Percentiles rank a stretch among this genome's conserved stretches.
Evolutionary conservation across 1,284 basidiomycete genomes (phyloP).

Genomic region (Moesziomyces sp.): DNA sequence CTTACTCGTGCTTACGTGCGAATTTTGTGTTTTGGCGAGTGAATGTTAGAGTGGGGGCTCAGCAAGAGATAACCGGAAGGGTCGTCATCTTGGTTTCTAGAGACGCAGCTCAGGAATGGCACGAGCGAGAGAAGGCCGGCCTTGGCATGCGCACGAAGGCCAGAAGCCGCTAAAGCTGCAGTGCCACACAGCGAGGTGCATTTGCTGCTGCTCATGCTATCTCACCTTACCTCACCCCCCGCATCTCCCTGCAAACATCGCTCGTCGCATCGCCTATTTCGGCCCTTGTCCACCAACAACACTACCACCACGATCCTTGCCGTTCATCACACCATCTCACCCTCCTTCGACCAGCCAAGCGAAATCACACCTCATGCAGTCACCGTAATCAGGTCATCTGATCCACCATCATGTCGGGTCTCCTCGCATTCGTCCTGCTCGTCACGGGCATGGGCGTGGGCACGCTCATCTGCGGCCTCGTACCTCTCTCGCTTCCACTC

Average conservation of each 20-base stretch:
- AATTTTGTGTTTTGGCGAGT: background rate
- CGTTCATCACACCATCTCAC: background rate
- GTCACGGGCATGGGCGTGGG: constrained; percentile 54
- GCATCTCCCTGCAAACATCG: too few species aligned
- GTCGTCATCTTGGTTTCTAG: constrained; percentile 9
- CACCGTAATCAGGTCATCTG: constrained; percentile 1
- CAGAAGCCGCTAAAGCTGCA: too few species aligned
- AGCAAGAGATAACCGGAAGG: constrained; percentile 25
- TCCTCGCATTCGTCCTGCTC: constrained; percentile 32
- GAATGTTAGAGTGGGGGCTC: background rate
- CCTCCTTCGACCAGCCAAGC: background rate
- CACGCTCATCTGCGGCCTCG: constrained; percentile 56
- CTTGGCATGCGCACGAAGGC: background rate
- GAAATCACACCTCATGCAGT: constrained; percentile 2
- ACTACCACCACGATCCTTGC: background rate
- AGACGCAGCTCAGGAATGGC: background rate
- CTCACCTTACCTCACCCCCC: too few species aligned
- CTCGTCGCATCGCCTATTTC: too few species aligned
- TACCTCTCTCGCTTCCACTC: constrained; percentile 58
- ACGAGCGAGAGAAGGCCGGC: too few species aligned
- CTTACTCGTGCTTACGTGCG: constrained; percentile 3
- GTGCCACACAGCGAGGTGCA: too few species aligned
- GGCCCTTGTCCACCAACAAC: background rate
- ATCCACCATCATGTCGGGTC: constrained; percentile 26
- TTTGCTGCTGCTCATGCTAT: too few species aligned